Evolutionary conservation across 495 filamentous ascomycete genomes (phyloP), one percentile per base, ranked within the genome.

Genomic region (Lepraria neglecta): DNA sequence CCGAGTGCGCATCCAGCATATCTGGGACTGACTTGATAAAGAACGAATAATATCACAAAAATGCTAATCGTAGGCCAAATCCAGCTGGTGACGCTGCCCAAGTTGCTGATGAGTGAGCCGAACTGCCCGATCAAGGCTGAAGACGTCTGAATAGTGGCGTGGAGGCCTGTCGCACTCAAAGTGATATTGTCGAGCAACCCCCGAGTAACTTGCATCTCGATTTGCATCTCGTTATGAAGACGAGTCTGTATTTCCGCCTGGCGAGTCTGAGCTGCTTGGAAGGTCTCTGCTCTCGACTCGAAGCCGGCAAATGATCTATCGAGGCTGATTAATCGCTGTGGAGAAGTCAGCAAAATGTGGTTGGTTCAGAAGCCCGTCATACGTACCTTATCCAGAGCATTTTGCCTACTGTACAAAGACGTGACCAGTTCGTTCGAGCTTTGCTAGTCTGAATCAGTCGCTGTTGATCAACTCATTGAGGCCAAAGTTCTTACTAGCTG

Each of bases 101-200:
- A 6, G 11, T 54, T 38, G 51, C 31, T 3, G n/a, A 53, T n/a
- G 15, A 53, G 30, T 10, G 50, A 53, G 28, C 27, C 28, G 7
- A 53, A n/a, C 14, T 19, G 50, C 30, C 30, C 50, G 15, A 53
- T n/a, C 15, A 53, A 33, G 30, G 50, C 50, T n/a, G 27, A 31
- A 30, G 50, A 19, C 27, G 50, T 54, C 30, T 54, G 30, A n/a
- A 54, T 54, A 28, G 51, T 54, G 19, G 31, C 35, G 3, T 76
- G 74, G 6, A 82, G 59, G 60, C 75, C 72, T n/a, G 70, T 68
- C 21, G 77, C 75, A 11, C 72, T 66, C 3, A 70, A 64, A 35
- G 70, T 69, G 17, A 72, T 59, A 53, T 76, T 72, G 21, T 74
- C 73, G 15, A 80, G 61, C 14, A 81, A 64, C 27, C 72, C 66